These are phyloP conservation scores for Leccinum ochraceum DNA, from an alignment of 768 basidiomycete genomes.

Conservation along the genomic window DNA sequence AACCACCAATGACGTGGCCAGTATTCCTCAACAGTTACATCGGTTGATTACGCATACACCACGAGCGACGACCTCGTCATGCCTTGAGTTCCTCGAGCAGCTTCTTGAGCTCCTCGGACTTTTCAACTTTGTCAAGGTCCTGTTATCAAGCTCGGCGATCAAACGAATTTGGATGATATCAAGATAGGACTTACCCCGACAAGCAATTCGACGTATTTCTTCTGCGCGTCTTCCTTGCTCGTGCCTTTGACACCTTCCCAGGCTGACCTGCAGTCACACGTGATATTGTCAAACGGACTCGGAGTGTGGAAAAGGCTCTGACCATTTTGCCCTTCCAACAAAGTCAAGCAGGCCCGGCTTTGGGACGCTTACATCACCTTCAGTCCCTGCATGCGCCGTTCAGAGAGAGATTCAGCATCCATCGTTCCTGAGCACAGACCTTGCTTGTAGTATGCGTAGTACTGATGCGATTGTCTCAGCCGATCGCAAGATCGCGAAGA, in stretches of 20 bases:
- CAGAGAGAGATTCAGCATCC: background rate
- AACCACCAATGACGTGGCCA: conserved; percentile 3
- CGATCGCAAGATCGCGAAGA: conserved; percentile 6
- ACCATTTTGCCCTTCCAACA: conserved; percentile 90
- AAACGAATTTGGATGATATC: background rate
- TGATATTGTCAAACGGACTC: background rate
- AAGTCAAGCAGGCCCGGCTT: conserved; percentile 84
- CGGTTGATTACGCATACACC: conserved; percentile 5
- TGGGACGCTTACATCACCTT: conserved; percentile 67
- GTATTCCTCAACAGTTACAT: background rate
- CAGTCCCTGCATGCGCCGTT: conserved; percentile 52
- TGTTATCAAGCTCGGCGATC: conserved; percentile 29
- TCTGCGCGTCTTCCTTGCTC: conserved; percentile 68
- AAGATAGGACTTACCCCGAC: conserved; percentile 49
- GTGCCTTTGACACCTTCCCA: conserved; percentile 77
- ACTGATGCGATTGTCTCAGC: conserved; percentile 48
- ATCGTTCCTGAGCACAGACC: conserved; percentile 43
- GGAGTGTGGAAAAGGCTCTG: conserved; percentile 16
- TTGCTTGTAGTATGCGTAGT: conserved; percentile 95
- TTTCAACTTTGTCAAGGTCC: conserved; percentile 54
- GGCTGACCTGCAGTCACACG: conserved; percentile 64
- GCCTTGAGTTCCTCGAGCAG: conserved; percentile 62
- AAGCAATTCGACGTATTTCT: conserved; percentile 76
- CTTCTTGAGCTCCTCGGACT: conserved; percentile 52
- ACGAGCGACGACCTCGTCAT: conserved; percentile 13